Base-by-base conservation (phyloP, 2,329 filamentous ascomycete genomes). In the Sphaerulina populicola region DNA sequence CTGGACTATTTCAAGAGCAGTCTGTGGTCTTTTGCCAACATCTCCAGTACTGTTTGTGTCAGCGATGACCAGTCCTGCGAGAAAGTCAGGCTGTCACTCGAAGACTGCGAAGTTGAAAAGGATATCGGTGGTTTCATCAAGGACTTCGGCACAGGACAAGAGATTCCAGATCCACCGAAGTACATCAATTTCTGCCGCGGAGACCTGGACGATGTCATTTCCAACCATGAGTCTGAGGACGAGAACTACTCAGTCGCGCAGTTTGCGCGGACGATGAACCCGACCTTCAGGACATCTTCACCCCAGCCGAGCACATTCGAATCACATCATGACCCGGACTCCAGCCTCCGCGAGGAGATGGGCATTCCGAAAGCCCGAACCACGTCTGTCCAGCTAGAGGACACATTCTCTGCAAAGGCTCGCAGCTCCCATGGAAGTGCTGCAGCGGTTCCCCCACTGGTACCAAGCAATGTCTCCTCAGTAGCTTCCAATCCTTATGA, bases 171-270 rank as follows among this genome's bases (percentile, higher is more conserved):
- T 68, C 82, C 93, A 21, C 93, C 93, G 39, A 96, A 89, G 69
- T 98, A 96, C 69, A 96, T 98, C 80, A 96, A 98, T 74, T 98
- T 97, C 69, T 94, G 88, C 68, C 85, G 93, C 9, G 93, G 91
- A 12, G 90, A 95, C 66, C 77, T 77, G 35, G 73, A 83, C 49
- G 93, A 98, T 61, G 82, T 80, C 35, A 81, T 82, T 59, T 96
- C 91, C 1, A 88, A 93, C 56, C 62, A 64, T 27, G 75, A 79
- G 9, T 91, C 87, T 0, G 89, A 94, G 18, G 90, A 95, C 57
- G 88, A 90, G 4, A 82, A 79, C 60, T 98, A 95, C 66, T 94
- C 89, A 0, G 88, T 98, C 10, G 94, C 94, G 3, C 91, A 98
- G 65, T 98, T 97, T 63, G 88, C 90, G 54, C 80, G 93, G 53